Percentiles rank a stretch among this genome's conserved stretches.
These are phyloP conservation scores for Leptographium flavum DNA, from an alignment of 2,329 filamentous ascomycete genomes.

Conservation along the genomic window DNA sequence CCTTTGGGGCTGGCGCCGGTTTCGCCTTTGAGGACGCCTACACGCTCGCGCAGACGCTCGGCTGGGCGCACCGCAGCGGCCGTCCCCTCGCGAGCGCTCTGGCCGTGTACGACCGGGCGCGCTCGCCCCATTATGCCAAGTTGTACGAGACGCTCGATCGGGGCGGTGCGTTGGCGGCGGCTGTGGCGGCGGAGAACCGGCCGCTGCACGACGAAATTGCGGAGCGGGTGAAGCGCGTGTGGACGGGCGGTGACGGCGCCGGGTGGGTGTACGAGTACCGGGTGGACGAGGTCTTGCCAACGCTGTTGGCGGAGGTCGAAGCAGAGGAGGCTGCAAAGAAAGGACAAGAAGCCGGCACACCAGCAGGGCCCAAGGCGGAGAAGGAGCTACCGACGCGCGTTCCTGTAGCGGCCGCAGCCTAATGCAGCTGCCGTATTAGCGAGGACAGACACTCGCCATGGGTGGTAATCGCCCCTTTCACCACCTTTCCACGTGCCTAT, in stretches of 20 bases:
- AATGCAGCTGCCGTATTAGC: no score
- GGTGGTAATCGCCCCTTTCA: no score
- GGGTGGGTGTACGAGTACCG: slow-evolving; percentile 8
- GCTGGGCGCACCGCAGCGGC: slow-evolving; percentile 4
- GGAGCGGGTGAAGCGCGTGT: slow-evolving; percentile 5
- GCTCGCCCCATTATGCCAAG: slow-evolving; percentile 10
- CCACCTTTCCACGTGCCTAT: no score
- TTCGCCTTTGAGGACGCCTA: slow-evolving; percentile 12
- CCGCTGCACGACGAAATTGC: slow-evolving; percentile 9
- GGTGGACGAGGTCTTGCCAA: slow-evolving; percentile 7
- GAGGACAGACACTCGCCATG: no score
- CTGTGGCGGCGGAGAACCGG: slow-evolving; percentile 2
- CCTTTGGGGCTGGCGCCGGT: slow-evolving; percentile 10
- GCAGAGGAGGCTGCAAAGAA: slow-evolving; percentile 3
- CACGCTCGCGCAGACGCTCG: slow-evolving; percentile 6
- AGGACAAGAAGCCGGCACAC: background rate
- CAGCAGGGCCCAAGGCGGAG: background rate
- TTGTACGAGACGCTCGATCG: slow-evolving; percentile 9
- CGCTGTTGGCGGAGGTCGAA: no score
- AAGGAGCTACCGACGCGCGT: background rate
- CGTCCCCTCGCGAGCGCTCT: slow-evolving; percentile 3
- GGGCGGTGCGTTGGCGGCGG: background rate
- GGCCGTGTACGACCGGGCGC: slow-evolving; percentile 6
- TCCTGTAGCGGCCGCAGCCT: no score
- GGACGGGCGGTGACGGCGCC: background rate